phyloP scores from a whole-genome alignment of 805 yeast genomes.

The Metschnikowia baotianmanensis region DNA sequence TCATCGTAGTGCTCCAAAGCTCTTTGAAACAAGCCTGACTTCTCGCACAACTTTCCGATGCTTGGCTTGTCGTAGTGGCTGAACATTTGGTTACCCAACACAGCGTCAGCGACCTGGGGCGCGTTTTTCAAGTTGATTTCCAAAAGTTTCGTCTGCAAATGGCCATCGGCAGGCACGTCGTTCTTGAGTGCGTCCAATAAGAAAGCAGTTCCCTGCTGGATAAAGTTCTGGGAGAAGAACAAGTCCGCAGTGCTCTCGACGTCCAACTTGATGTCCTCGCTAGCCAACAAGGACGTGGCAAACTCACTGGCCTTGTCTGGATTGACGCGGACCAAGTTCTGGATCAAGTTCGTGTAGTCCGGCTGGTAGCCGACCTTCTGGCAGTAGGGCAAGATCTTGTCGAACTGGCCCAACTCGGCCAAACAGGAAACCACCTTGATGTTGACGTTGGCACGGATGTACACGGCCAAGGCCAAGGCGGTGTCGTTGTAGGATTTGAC shows the following conservation, averaged over 20 bases:
- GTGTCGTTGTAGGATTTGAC: constrained; percentile 81
- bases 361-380: constrained; percentile 86
- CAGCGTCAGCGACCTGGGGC: constrained; percentile 99
- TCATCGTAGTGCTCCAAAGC: constrained; percentile 96
- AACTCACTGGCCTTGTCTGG: constrained; percentile 99
- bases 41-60: constrained; percentile 88
- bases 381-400: constrained; percentile 91
- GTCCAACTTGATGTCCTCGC: constrained; percentile 63
- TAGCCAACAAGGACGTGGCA: constrained; percentile 76
- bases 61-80: constrained; percentile 93
- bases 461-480: constrained; percentile 85
- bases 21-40: constrained; percentile 93
- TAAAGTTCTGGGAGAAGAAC: constrained; percentile 88
- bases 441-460: constrained; percentile 77
- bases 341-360: constrained; percentile 84
- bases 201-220: constrained; percentile 98
- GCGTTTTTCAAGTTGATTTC: constrained; percentile 94
- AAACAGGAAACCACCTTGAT: constrained; percentile 86
- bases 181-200: constrained; percentile 91
- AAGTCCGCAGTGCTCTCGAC: constrained; percentile 88
- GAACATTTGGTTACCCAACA: constrained; percentile 92
- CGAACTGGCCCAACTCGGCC: constrained; percentile 96
- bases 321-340: constrained; percentile 83
- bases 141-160: constrained; percentile 88
- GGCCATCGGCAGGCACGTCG: constrained; percentile 93